Conservation (phyloP, 129 eudicot genomes). For the Solidago caesia region DNA sequence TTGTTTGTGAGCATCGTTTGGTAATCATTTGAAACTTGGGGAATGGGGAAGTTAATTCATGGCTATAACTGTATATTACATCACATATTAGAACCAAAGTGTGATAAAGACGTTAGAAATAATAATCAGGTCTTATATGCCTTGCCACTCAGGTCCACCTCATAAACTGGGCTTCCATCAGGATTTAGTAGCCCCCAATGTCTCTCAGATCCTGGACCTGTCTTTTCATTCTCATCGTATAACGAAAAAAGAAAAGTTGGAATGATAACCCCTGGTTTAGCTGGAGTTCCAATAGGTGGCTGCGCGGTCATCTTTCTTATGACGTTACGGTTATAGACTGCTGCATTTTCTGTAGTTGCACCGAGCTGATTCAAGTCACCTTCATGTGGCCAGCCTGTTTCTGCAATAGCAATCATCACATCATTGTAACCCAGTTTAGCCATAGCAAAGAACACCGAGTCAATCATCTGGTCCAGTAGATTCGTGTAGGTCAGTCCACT, state of each 20-base stretch:
- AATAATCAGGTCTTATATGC: conserved; percentile 22
- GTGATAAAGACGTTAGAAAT: background rate
- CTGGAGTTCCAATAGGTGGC: conserved; percentile 73
- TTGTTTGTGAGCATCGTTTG: background rate
- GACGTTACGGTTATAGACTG: conserved; percentile 59
- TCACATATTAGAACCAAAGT: background rate
- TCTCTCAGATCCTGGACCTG: conserved; percentile 66
- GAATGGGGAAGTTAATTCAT: background rate
- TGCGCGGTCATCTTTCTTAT: conserved; percentile 43
- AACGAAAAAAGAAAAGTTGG: conserved; percentile 67
- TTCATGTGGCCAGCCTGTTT: conserved; percentile 86
- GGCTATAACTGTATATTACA: background rate
- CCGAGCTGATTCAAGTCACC: conserved; percentile 68
- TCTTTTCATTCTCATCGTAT: conserved; percentile 64
- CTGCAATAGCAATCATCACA: conserved; percentile 52
- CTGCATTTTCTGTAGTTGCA: conserved; percentile 73
- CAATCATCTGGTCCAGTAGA: conserved; percentile 83
- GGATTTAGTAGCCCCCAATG: conserved; percentile 70
- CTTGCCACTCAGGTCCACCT: conserved; percentile 47
- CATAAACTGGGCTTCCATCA: conserved; percentile 55
- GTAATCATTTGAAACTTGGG: background rate
- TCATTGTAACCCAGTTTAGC: conserved; percentile 46
- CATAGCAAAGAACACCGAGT: conserved; percentile 78
- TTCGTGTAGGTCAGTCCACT: conserved; percentile 63
- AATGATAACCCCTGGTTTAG: conserved; percentile 49